These are phyloP conservation scores for Pythium oligandrum DNA, from an alignment of 352 stramenopile genomes.

Conservation along the genomic window DNA sequence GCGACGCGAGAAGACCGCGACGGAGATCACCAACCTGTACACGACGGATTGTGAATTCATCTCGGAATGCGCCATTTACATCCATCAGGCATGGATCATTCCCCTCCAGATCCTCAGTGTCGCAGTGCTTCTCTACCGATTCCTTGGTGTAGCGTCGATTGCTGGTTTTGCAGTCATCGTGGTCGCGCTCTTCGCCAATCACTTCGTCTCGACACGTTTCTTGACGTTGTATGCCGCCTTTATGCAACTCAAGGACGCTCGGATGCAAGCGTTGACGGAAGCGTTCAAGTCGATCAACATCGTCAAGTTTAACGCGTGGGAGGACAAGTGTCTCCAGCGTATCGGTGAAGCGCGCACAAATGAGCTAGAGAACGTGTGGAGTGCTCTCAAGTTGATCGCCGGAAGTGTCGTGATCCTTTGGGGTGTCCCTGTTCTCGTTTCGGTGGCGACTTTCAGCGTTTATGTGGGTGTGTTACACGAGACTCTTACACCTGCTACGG, in stretches of 20 bases:
- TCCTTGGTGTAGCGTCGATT: too few species aligned
- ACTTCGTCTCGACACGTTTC: constrained; percentile 28
- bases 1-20: constrained; percentile 29
- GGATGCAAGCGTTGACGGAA: constrained; percentile 55
- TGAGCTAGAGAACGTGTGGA: constrained; percentile 33
- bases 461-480: constrained; percentile 28
- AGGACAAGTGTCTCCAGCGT: constrained; percentile 70
- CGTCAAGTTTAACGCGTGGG: constrained; percentile 93
- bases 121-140: constrained; percentile 36
- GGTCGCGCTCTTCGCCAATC: constrained; percentile 26
- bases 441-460: constrained; percentile 31
- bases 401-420: constrained; percentile 39
- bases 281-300: constrained; percentile 78
- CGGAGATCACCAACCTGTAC: constrained; percentile 49
- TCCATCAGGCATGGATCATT: constrained; percentile 58
- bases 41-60: constrained; percentile 35
- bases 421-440: constrained; percentile 44
- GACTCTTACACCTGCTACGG: constrained; percentile 33
- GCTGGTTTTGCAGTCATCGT: constrained; percentile 36
- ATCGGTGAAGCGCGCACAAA: constrained; percentile 23
- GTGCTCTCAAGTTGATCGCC: constrained; percentile 18
- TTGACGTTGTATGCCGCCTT: constrained; percentile 23
- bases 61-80: constrained; percentile 21
- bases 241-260: constrained; percentile 35
- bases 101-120: constrained; percentile 40